Conservation (phyloP, 495 filamentous ascomycete species). For the Aspergillus saccharolyticus region DNA sequence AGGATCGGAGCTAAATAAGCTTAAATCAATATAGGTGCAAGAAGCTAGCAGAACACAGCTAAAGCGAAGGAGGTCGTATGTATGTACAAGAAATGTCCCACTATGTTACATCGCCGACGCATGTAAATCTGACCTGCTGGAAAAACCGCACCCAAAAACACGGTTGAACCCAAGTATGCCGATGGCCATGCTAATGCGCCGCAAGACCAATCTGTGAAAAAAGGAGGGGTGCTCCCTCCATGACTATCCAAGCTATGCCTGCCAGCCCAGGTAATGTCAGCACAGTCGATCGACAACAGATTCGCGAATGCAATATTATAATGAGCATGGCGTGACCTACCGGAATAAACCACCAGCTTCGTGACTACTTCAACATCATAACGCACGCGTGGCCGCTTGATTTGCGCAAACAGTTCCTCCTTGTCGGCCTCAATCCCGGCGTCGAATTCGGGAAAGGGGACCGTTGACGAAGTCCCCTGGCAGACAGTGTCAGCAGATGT, state of each 20-base stretch:
- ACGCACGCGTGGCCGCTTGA: constrained; percentile 82
- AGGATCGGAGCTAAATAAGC: no score
- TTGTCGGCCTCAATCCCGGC: constrained; percentile 51
- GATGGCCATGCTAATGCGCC: constrained; percentile 5
- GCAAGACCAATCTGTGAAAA: constrained; percentile 63
- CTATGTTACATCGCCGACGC: constrained; percentile 13
- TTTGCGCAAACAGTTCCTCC: constrained; percentile 75
- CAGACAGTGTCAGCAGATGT: constrained; percentile 23
- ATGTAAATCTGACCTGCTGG: constrained; percentile 15
- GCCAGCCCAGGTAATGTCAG: neutral
- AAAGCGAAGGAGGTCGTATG: constrained; percentile 5
- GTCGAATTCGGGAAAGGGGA: constrained; percentile 28
- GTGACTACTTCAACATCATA: constrained; percentile 98
- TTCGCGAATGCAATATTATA: neutral
- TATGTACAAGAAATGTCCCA: constrained; percentile 9
- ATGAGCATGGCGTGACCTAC: constrained; percentile 45
- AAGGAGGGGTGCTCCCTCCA: constrained; percentile 60
- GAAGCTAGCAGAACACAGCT: neutral
- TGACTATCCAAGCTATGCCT: constrained; percentile 74
- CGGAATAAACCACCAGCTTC: constrained; percentile 91
- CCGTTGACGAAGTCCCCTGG: constrained; percentile 20
- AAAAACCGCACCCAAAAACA: constrained; percentile 1
- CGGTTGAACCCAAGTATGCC: neutral
- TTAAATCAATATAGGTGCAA: no score
- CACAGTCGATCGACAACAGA: neutral